Percentiles rank a stretch among this genome's conserved stretches.
These are phyloP conservation scores for Bryopsis sp. DNA, from an alignment of 139 green algal genomes.

Conservation along the genomic window DNA sequence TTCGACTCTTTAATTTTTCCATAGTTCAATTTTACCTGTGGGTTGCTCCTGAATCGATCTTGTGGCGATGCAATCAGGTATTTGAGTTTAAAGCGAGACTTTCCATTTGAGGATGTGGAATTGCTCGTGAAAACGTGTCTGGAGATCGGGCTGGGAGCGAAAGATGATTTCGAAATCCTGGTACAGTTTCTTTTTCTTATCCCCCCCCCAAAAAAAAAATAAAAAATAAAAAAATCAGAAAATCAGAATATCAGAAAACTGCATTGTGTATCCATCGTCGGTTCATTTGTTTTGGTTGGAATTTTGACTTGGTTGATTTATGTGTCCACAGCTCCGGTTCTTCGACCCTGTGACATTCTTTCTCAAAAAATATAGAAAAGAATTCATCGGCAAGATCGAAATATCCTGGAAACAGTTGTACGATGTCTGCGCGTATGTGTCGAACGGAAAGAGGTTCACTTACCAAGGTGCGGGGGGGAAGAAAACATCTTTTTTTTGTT, in stretches of 20 bases:
- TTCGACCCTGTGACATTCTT: background rate
- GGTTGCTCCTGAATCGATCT: too few species aligned
- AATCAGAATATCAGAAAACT: background rate
- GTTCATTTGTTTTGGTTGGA: background rate
- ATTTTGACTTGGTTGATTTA: background rate
- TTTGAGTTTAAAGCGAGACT: background rate
- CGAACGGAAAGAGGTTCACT: background rate
- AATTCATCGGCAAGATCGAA: background rate
- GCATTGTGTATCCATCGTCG: background rate
- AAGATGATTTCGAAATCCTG: background rate
- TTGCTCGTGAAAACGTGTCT: background rate
- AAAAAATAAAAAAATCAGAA: background rate
- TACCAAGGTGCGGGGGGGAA: background rate
- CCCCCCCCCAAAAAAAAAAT: background rate
- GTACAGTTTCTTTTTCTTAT: background rate
- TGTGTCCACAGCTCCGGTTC: background rate
- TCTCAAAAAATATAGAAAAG: background rate
- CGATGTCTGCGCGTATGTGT: background rate
- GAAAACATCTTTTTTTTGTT: background rate
- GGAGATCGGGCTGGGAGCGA: background rate
- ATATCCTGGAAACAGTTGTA: slow-evolving; percentile 1
- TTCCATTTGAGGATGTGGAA: slow-evolving; percentile 4
- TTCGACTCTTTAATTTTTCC: background rate
- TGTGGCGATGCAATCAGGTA: too few species aligned
- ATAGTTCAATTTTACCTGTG: slow-evolving; percentile 1